A percentile compares a stretch with the other conserved stretches of the same genome.
Conservation (phyloP, 495 filamentous ascomycete species). For the Rusavskia elegans region DNA sequence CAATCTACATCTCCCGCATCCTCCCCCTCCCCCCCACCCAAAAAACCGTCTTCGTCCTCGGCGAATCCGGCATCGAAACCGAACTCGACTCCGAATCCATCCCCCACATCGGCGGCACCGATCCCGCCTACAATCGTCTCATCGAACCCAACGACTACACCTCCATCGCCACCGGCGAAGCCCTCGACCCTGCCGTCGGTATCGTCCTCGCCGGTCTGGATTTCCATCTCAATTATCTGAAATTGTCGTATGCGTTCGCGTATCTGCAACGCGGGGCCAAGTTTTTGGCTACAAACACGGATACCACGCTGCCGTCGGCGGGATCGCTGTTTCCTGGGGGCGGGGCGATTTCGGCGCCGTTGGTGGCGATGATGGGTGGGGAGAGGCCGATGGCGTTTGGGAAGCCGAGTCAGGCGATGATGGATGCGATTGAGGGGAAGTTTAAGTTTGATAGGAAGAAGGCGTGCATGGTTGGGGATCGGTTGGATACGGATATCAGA, state of each 20-base stretch:
- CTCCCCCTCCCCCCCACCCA: conserved; percentile 57
- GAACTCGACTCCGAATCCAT: conserved; percentile 67
- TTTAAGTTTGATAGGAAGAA: conserved; percentile 70
- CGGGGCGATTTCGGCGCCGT: conserved; percentile 62
- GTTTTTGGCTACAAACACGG: conserved; percentile 87
- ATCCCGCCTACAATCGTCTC: conserved; percentile 57
- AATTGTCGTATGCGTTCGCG: conserved; percentile 66
- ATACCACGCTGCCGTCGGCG: conserved; percentile 69
- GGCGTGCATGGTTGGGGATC: conserved; percentile 93
- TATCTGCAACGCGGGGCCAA: conserved; percentile 71
- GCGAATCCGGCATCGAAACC: conserved; percentile 80
- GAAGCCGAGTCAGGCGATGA: conserved; percentile 96
- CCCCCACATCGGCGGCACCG: conserved; percentile 75
- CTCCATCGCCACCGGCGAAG: conserved; percentile 53
- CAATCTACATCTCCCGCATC: conserved; percentile 92
- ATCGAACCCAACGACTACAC: conserved; percentile 67
- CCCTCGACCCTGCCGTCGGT: conserved; percentile 74
- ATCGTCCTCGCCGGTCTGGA: conserved; percentile 82
- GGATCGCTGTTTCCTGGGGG: conserved; percentile 81
- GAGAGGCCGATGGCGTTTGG: conserved; percentile 62
- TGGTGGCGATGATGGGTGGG: conserved; percentile 52
- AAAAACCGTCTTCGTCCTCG: conserved; percentile 87
- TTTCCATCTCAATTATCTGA: conserved; percentile 88
- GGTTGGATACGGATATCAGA: conserved; percentile 86
- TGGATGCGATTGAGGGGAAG: conserved; percentile 96